These are phyloP conservation scores for Penicillium tannophilum DNA, from an alignment of 495 filamentous ascomycete species.

Conservation along the genomic window DNA sequence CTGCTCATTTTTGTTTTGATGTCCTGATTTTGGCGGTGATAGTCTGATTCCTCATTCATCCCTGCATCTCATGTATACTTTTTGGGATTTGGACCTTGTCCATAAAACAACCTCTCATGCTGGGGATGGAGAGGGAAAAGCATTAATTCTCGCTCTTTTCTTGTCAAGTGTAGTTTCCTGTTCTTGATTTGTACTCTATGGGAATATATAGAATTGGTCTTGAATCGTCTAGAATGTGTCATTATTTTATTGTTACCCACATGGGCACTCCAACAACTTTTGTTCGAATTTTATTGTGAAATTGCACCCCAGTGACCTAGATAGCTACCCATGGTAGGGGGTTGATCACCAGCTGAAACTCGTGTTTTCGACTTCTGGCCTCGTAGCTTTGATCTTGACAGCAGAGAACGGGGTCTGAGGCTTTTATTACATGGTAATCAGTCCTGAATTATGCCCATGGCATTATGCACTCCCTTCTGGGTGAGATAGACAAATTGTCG, in stretches of 20 bases:
- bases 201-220: constrained; percentile 12
- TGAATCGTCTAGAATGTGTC: constrained; percentile 3
- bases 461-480: no score
- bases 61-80: constrained; percentile 16
- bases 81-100: constrained; percentile 1
- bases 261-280: not conserved
- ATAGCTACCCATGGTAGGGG: no score
- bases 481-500: no score
- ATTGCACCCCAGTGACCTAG: no score
- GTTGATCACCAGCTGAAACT: no score
- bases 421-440: no score
- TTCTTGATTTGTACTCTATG: constrained; percentile 10
- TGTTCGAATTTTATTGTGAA: no score
- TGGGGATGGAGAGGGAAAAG: constrained; percentile 23
- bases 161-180: constrained; percentile 14
- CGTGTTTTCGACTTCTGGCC: no score
- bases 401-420: no score
- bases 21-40: constrained; percentile 19
- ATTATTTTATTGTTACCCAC: not conserved
- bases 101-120: constrained; percentile 6
- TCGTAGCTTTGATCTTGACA: no score
- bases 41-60: constrained; percentile 13
- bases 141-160: constrained; percentile 26
- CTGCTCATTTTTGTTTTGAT: constrained; percentile 22
- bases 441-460: no score